phyloP scores from a whole-genome alignment of 768 basidiomycete species.

The Xerocomus spinulosus region DNA sequence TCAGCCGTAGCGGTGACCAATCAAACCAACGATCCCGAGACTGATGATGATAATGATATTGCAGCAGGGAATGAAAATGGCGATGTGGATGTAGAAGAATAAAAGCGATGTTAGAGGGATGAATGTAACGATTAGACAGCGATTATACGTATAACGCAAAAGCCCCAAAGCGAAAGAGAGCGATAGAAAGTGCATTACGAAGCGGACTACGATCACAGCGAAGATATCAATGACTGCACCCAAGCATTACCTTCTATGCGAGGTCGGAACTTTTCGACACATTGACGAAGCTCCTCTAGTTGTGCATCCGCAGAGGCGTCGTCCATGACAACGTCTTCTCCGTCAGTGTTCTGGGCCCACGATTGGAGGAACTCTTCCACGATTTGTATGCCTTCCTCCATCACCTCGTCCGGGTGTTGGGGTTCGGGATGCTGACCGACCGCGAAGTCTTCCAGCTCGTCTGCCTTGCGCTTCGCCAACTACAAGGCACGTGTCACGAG shows the following conservation, averaged over 20 bases:
- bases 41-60: constrained; percentile 3
- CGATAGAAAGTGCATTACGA: neutral
- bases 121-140: constrained; percentile 6
- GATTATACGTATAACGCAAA: neutral
- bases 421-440: constrained; percentile 36
- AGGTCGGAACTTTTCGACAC: constrained; percentile 60
- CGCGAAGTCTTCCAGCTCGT: constrained; percentile 85
- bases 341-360: constrained; percentile 49
- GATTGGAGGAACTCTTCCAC: constrained; percentile 72
- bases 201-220: constrained; percentile 26
- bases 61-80: constrained; percentile 4
- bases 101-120: neutral
- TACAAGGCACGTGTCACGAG: constrained; percentile 24
- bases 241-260: constrained; percentile 76
- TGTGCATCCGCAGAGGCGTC: constrained; percentile 39
- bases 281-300: constrained; percentile 48
- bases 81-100: constrained; percentile 10
- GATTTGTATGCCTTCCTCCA: constrained; percentile 74
- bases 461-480: constrained; percentile 90
- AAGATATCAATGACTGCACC: constrained; percentile 57
- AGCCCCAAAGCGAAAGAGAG: constrained; percentile 1
- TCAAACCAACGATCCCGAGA: neutral
- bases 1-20: neutral
- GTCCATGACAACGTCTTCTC: constrained; percentile 47
- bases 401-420: constrained; percentile 53